phyloP scores from a whole-genome alignment of 768 basidiomycete species.

The Lactarius deliciosus region DNA sequence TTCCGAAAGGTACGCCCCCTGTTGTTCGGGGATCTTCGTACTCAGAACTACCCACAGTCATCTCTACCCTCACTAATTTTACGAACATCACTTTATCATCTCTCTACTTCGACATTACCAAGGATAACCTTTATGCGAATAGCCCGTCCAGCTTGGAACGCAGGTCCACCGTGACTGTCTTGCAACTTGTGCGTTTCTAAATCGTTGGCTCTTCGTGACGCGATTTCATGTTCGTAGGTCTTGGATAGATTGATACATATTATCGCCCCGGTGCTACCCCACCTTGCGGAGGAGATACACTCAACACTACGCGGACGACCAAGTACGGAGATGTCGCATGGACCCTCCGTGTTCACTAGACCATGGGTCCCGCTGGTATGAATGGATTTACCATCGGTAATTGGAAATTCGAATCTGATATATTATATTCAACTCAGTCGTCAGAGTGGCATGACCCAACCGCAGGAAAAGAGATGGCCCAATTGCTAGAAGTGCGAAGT shows the following conservation, averaged over 20 bases:
- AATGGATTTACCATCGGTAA: constrained; percentile 8
- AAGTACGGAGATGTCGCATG: constrained; percentile 31
- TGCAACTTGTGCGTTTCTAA: constrained; percentile 65
- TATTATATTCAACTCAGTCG: constrained; percentile 38
- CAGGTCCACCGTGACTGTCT: constrained; percentile 63
- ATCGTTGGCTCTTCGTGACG: background rate
- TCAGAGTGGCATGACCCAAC: constrained; percentile 59
- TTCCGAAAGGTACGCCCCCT: constrained; percentile 65
- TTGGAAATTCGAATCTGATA: background rate
- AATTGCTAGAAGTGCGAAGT: constrained; percentile 58
- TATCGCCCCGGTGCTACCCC: constrained; percentile 84
- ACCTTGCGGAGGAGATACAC: constrained; percentile 88
- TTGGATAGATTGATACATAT: constrained; percentile 65
- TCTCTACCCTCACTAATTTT: constrained; percentile 71
- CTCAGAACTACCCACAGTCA: constrained; percentile 48
- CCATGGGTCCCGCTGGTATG: constrained; percentile 72
- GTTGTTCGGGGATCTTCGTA: background rate
- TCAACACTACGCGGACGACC: constrained; percentile 33
- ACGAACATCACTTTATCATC: constrained; percentile 84
- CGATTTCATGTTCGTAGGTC: constrained; percentile 43
- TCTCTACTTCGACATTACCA: constrained; percentile 88
- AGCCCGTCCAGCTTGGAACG: constrained; percentile 50
- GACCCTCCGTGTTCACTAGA: constrained; percentile 65
- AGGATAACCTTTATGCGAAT: constrained; percentile 86
- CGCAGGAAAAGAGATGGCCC: constrained; percentile 61